Conservation (phyloP, 2,329 filamentous ascomycete genomes). For the Colletotrichum brevisporum region DNA sequence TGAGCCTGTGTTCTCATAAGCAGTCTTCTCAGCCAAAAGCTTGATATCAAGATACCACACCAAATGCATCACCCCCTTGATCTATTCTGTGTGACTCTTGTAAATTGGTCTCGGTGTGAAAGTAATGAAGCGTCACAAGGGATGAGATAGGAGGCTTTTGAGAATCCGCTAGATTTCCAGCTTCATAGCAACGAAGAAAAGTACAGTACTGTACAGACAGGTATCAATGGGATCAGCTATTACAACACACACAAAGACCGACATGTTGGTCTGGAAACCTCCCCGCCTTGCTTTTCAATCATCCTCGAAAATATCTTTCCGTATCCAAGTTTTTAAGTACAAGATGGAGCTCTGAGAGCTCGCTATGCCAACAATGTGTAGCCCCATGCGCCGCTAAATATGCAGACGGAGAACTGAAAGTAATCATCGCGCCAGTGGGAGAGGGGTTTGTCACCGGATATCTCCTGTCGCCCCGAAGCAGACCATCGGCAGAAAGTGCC, state of each 20-base stretch:
- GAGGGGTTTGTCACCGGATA: background rate
- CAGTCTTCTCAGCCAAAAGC: too few species aligned
- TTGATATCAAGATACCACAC: background rate
- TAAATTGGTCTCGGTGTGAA: too few species aligned
- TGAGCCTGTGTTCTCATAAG: background rate
- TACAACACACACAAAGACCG: constrained; percentile 9
- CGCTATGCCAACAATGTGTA: constrained; percentile 5
- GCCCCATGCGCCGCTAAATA: background rate
- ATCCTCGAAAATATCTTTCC: background rate
- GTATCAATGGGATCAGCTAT: constrained; percentile 34
- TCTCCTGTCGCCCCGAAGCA: background rate
- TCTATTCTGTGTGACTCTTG: background rate
- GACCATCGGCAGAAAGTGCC: background rate
- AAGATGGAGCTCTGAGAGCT: constrained; percentile 5
- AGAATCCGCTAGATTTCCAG: background rate
- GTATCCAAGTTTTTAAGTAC: constrained; percentile 37
- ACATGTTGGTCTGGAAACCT: background rate
- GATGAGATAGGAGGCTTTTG: background rate
- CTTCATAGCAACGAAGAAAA: background rate
- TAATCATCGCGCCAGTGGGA: background rate
- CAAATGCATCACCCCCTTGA: background rate
- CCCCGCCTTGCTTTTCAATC: constrained; percentile 1
- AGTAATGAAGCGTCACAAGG: too few species aligned
- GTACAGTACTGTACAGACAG: constrained; percentile 29
- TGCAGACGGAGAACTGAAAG: background rate